A percentile compares a stretch with the other conserved stretches of the same genome.
Evolutionary conservation across 768 basidiomycete genomes (phyloP).

Genomic region (Lentinula sp.): DNA sequence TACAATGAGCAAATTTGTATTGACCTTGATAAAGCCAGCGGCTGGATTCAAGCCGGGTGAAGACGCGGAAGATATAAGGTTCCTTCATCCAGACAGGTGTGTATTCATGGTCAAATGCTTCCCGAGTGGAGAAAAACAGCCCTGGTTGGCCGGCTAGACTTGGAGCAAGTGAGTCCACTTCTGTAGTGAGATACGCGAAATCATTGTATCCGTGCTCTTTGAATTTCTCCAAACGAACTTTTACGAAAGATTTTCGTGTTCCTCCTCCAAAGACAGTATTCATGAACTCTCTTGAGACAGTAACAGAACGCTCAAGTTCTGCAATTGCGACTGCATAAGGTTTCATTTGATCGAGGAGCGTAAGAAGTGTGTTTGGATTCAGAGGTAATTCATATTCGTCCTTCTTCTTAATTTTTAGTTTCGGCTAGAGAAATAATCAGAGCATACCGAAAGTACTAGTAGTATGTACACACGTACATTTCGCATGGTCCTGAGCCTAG

Average conservation of each 20-base stretch:
- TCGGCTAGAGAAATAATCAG: neutral
- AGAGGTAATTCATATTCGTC: neutral
- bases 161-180: neutral
- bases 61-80: neutral
- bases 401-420: neutral
- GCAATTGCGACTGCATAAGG: neutral
- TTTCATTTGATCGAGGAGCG: neutral
- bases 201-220: neutral
- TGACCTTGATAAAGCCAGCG: neutral
- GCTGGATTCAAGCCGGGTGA: neutral
- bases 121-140: neutral
- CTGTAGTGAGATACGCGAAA: neutral
- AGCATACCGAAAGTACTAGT: neutral
- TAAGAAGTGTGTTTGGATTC: neutral
- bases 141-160: neutral
- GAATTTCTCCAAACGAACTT: neutral
- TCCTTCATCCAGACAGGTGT: neutral
- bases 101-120: neutral
- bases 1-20: neutral
- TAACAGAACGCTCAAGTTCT: neutral
- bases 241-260: neutral
- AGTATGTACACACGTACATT: neutral
- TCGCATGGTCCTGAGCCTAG: neutral
- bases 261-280: neutral
- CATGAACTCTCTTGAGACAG: neutral